These are phyloP conservation scores for Striga asiatica DNA, from an alignment of 257 asterid species.

Conservation along the genomic window DNA sequence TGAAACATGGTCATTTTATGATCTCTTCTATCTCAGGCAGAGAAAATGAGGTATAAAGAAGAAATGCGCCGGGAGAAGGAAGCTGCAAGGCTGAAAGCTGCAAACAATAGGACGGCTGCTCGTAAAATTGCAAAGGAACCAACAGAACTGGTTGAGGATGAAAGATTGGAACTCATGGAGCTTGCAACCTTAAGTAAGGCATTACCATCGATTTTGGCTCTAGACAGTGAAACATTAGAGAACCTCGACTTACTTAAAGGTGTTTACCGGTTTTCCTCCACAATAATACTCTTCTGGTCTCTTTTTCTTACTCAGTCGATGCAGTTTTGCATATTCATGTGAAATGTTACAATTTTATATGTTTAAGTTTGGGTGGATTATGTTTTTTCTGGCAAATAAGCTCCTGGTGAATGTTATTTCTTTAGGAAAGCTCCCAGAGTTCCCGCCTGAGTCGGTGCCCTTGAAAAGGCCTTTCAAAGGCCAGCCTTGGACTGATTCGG, in stretches of 20 bases:
- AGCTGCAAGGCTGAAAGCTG: conserved; percentile 80
- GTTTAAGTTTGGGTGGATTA: no score
- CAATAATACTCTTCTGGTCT: not conserved
- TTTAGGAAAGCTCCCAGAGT: conserved; percentile 58
- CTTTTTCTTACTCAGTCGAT: not conserved
- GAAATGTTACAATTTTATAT: not conserved
- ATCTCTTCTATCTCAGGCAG: conserved; percentile 44
- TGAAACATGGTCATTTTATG: not conserved
- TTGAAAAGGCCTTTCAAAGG: conserved; percentile 56
- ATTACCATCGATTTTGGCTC: conserved; percentile 52
- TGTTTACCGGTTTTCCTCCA: conserved; percentile 8
- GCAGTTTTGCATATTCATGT: not conserved
- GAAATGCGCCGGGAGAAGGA: conserved; percentile 80
- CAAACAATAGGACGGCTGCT: conserved; percentile 70
- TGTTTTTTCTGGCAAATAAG: no score
- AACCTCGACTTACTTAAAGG: conserved; percentile 45
- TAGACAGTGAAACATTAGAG: conserved; percentile 51
- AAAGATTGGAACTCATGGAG: not conserved
- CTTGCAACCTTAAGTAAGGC: conserved; percentile 46
- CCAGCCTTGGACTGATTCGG: conserved; percentile 81
- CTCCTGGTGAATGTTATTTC: conserved; percentile 12
- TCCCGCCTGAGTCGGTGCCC: conserved; percentile 52
- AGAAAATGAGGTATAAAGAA: conserved; percentile 68
- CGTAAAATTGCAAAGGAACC: conserved; percentile 88
- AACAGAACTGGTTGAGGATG: conserved; percentile 42